Base-by-base conservation (phyloP, 352 stramenopile genomes). In the Phytophthora rubi region DNA sequence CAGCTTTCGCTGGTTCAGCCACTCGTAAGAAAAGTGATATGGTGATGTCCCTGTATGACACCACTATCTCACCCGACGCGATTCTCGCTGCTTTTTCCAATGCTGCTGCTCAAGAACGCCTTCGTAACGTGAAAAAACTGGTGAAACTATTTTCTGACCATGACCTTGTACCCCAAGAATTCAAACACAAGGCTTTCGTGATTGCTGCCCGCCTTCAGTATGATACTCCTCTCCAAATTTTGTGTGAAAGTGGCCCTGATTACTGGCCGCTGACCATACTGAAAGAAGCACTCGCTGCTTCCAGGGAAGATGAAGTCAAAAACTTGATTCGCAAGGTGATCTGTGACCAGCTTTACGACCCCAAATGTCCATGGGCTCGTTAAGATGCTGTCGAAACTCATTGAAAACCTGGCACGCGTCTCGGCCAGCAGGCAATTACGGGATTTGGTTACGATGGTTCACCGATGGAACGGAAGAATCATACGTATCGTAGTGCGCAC, bases 181-280 rank as follows among this genome's bases (percentile, higher is more conserved):
- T 48, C 42, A 48, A 23, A 4, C 42, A 48, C 42, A 48, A 48
- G 42, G 42, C 42, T n/a, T 48, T 48, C 42, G 42, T 48, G 42
- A 48, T 48, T 48, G 42, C 42, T 21, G 42, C 42, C 15, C 5
- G 23, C 1, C 42, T 48, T 48, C 13, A n/a, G 18, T 2, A 48
- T 21, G 16, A 23, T 4, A n/a, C 42, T 6, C 7, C 18, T 48
- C 42, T 48, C 42, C 42, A 12, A 4, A 21, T 18, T 48, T 12
- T 48, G 42, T 12, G 16, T n/a, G 42, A 48, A 6, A n/a, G 42
- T 8, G 16, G 6, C 16, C 8, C 12, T 23, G 42, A 48, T 3
- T 48, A 21, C 5, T 48, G 42, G 16, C 42, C 42, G 18, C 42
- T 48, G 42, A n/a, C 42, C 8, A n/a, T 23, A 23, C 42, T 48